phyloP scores from a whole-genome alignment of 1,139 yeast species.

The Blastobotrys arbuscula region DNA sequence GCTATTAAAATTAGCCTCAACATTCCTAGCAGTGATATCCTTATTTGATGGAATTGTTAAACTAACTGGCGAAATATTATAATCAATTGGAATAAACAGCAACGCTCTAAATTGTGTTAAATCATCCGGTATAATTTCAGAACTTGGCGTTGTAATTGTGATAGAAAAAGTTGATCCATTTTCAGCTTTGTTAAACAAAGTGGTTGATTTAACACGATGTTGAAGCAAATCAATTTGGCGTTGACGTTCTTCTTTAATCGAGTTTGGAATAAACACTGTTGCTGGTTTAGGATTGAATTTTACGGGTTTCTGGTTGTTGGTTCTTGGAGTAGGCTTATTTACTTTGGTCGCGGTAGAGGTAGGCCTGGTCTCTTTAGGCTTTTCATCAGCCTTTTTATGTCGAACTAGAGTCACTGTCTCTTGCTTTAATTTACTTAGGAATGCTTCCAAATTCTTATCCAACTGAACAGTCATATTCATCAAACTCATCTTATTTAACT shows the following conservation, averaged over 20 bases:
- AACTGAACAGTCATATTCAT: constrained; percentile 50
- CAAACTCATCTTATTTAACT: constrained; percentile 37
- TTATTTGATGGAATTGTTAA: constrained; percentile 21
- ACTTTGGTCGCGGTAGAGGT: neutral
- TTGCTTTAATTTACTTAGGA: constrained; percentile 53
- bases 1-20: constrained; percentile 30
- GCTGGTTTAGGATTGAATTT: constrained; percentile 6
- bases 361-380: neutral
- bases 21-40: constrained; percentile 23
- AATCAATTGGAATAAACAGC: constrained; percentile 28
- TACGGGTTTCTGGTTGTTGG: neutral
- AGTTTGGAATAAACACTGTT: constrained; percentile 20
- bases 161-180: constrained; percentile 19
- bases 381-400: constrained; percentile 6
- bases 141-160: constrained; percentile 17
- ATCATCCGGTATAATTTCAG: constrained; percentile 23
- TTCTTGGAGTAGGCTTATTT: neutral
- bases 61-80: constrained; percentile 21
- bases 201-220: constrained; percentile 19
- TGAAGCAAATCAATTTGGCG: constrained; percentile 22
- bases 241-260: constrained; percentile 19
- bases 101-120: constrained; percentile 19
- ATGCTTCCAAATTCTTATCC: constrained; percentile 53
- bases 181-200: constrained; percentile 13
- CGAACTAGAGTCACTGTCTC: constrained; percentile 49